Base-by-base conservation (phyloP, 371 early-diverging fungal genomes). In the Mortierella sp. region DNA sequence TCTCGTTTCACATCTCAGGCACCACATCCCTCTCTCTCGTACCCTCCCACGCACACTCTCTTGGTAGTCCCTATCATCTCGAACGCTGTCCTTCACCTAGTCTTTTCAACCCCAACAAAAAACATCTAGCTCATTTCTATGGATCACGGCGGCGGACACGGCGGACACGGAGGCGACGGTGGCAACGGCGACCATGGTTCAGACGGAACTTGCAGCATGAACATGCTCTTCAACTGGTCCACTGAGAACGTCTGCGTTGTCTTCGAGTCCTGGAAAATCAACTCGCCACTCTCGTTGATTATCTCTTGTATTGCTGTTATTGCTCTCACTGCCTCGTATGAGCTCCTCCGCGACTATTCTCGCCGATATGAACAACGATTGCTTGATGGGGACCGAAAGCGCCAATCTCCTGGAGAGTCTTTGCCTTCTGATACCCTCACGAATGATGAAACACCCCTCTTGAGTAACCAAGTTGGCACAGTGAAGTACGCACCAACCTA, bases 211-310 rank as follows among this genome's bases (percentile, higher is more conserved):
- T 64, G 64, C 59, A 77, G 66, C 60, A 82, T 79, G 80, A 72
- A 92, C 89, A 94, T 94, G 95, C 66, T 91, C 6, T 89, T 93
- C 74, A 94, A 93, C 77, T 94, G 94, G 94, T 84, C 88, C 67
- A 85, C 88, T 4, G 75, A 92, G 65, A 87, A 93, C 80, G 87
- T 92, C 2, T 94, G 95, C 57, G 85, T 94, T 9, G 85, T 94
- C 28, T 92, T 92, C 68, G 83, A 86, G 63, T 92, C 89, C 82
- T 93, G 93, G 94, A 91, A 88, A 62, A 87, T 93, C 64, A 83
- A 88, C 64, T 83, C 85, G 7, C 68, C 75, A 9, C 15, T 64
- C 2, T 81, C 79, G 11, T 72, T 94, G 29, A 47, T 92, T 7
- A 7, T 89, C 0, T 88, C 93, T 2, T 90, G 90, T 46, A 45